Evolutionary conservation across 176 grass and related monocot species (phyloP).

Genomic region (Carex kokanica): DNA sequence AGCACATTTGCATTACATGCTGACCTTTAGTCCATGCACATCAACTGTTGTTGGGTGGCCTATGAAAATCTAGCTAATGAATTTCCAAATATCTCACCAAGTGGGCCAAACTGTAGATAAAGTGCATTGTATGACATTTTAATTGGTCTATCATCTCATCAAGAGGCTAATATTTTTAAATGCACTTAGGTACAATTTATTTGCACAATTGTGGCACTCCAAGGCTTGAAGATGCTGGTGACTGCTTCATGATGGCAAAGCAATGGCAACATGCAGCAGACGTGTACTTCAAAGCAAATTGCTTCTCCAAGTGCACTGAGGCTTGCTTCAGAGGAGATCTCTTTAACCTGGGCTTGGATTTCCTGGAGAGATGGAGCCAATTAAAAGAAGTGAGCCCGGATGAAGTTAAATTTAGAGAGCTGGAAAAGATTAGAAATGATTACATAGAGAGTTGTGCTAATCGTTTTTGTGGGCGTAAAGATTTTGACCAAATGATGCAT

Average conservation of each 20-base stretch:
- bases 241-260: constrained; percentile 35
- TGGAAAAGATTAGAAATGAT: background rate
- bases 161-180: background rate
- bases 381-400: background rate
- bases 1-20: background rate
- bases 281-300: constrained; percentile 31
- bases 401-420: background rate
- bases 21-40: background rate
- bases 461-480: constrained; percentile 7
- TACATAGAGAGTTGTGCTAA: constrained; percentile 25
- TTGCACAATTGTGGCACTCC: constrained; percentile 31
- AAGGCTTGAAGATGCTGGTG: constrained; percentile 33
- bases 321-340: constrained; percentile 31
- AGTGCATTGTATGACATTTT: background rate
- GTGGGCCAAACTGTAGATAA: background rate
- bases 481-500: constrained; percentile 25
- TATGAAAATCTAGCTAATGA: background rate
- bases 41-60: background rate
- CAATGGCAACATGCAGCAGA: constrained; percentile 30
- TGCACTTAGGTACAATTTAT: constrained; percentile 26
- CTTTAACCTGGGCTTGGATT: constrained; percentile 24
- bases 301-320: constrained; percentile 25
- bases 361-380: constrained; percentile 22
- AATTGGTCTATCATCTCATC: background rate
- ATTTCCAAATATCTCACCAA: background rate